Evolutionary conservation across 208 protist species (phyloP).

Genomic region (Trypanosoma congolense): DNA sequence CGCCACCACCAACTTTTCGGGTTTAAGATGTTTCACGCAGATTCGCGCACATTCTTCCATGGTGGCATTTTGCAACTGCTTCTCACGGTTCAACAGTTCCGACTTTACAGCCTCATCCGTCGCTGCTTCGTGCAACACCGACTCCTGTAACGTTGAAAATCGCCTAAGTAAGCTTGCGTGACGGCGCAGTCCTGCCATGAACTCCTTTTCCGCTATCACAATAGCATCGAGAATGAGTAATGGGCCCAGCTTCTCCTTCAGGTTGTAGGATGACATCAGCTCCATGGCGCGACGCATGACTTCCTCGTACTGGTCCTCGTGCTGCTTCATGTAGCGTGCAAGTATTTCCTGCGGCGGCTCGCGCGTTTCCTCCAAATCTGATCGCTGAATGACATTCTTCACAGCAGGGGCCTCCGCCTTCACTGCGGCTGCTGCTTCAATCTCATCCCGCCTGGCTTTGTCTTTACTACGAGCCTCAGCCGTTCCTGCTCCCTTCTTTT

Average conservation of each 20-base stretch:
- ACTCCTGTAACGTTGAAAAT: slow-evolving; percentile 50
- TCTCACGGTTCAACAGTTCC: slow-evolving; percentile 56
- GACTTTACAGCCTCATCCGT: slow-evolving; percentile 57
- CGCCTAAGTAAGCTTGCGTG: slow-evolving; percentile 57
- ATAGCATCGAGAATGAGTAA: slow-evolving; percentile 47
- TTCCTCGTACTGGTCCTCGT: slow-evolving; percentile 14
- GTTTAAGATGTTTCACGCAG: slow-evolving; percentile 31
- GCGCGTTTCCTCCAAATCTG: slow-evolving; percentile 24
- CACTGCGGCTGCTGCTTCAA: slow-evolving; percentile 19
- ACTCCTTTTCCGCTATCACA: slow-evolving; percentile 28
- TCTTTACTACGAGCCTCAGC: slow-evolving; percentile 21
- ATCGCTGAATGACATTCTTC: slow-evolving; percentile 23
- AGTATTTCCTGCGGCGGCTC: slow-evolving; percentile 23
- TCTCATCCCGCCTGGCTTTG: slow-evolving; percentile 20
- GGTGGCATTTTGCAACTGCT: slow-evolving; percentile 44
- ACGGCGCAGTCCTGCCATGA: slow-evolving; percentile 45
- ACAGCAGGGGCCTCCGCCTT: slow-evolving; percentile 8
- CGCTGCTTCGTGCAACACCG: slow-evolving; percentile 20
- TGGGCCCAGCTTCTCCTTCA: slow-evolving; percentile 52
- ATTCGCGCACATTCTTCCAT: slow-evolving; percentile 52
- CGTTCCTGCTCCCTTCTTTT: slow-evolving; percentile 23
- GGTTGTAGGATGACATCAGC: slow-evolving; percentile 68
- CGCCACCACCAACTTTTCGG: slow-evolving; percentile 47
- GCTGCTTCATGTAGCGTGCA: slow-evolving; percentile 40
- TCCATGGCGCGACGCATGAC: slow-evolving; percentile 43